Percentiles rank a stretch among this genome's conserved stretches.
These are phyloP conservation scores for Dendrothele bispora DNA, from an alignment of 768 basidiomycete species.

Conservation along the genomic window DNA sequence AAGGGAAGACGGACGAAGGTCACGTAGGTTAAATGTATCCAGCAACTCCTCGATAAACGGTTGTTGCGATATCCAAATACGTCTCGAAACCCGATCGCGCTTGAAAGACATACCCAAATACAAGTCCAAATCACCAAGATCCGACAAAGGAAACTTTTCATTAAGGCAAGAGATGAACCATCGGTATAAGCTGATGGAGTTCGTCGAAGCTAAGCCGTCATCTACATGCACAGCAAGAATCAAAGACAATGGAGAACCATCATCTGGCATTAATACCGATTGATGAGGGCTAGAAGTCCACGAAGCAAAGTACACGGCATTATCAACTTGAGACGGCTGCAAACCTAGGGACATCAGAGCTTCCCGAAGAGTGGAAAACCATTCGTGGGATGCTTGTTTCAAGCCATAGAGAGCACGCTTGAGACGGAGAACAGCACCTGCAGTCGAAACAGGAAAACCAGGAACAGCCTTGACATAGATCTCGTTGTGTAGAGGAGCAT, in stretches of 20 bases:
- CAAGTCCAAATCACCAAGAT: slow-evolving; percentile 10
- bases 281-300: neutral
- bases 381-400: neutral
- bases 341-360: neutral
- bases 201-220: neutral
- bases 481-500: too few species aligned
- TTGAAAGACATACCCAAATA: slow-evolving; percentile 15
- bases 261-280: neutral
- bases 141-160: slow-evolving; percentile 4
- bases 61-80: slow-evolving; percentile 12
- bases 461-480: too few species aligned
- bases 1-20: neutral
- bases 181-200: neutral
- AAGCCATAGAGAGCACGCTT: neutral
- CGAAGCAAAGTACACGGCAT: neutral
- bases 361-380: neutral
- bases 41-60: slow-evolving; percentile 7
- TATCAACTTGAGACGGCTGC: neutral
- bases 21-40: neutral
- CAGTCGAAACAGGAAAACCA: too few species aligned
- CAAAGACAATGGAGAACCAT: neutral
- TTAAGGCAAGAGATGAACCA: slow-evolving; percentile 10
- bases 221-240: slow-evolving; percentile 1
- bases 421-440: neutral
- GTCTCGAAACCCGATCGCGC: slow-evolving; percentile 1